Percentiles rank a stretch among this genome's conserved stretches.
Conservation (phyloP, 129 eudicot genomes). For the Mikania micrantha region DNA sequence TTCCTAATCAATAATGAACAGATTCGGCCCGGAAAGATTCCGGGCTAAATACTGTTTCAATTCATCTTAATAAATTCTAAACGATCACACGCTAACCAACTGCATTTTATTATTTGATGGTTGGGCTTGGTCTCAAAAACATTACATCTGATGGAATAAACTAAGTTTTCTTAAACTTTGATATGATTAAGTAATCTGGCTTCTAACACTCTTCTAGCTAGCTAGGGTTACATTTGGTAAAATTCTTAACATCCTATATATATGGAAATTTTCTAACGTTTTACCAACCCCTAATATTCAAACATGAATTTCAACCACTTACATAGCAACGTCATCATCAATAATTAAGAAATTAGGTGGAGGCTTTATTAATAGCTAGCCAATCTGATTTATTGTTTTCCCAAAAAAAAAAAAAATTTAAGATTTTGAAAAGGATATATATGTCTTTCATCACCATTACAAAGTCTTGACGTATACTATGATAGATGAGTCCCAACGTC, state of each 20-base stretch:
- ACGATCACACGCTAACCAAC: too few species aligned
- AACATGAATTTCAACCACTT: conserved; percentile 16
- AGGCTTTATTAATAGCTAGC: neutral
- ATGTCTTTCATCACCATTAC: conserved; percentile 28
- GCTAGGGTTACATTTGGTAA: neutral
- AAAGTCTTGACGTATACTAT: conserved; percentile 26
- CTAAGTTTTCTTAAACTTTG: neutral
- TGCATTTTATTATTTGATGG: too few species aligned
- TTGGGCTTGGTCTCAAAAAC: too few species aligned
- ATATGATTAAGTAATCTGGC: neutral
- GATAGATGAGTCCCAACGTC: conserved; percentile 11
- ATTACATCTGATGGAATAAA: neutral
- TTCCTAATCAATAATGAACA: conserved; percentile 27
- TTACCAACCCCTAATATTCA: conserved; percentile 11
- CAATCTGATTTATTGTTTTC: neutral
- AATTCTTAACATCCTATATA: neutral
- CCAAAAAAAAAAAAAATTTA: neutral
- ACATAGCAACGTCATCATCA: conserved; percentile 10
- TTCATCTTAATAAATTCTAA: too few species aligned
- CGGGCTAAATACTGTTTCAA: too few species aligned
- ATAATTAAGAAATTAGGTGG: conserved; percentile 14
- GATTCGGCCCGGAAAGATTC: conserved; percentile 17
- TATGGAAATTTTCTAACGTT: neutral
- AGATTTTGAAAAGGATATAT: conserved; percentile 6
- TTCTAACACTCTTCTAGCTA: neutral